Base-by-base conservation (phyloP, 1,139 yeast species). In the Pichia sp. region DNA sequence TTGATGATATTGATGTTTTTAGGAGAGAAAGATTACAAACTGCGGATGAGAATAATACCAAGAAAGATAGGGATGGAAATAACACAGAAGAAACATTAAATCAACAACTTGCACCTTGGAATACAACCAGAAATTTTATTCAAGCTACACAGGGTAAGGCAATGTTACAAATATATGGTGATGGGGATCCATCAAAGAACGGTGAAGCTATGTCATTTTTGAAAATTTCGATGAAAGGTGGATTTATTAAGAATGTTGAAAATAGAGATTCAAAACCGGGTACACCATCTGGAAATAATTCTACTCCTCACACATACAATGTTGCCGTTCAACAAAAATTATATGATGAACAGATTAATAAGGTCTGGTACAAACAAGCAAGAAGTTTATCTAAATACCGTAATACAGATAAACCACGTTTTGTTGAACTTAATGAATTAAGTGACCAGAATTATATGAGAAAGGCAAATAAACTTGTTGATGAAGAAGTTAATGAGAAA, bases 131-230 rank as follows among this genome's bases (percentile, higher is more conserved):
- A 47, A 93, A 91, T 60, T 93, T 93, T 56, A 78, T 89, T 46
- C 84, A 80, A 58, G 94, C 98, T 6, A 89, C 95, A 26, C 97
- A 89, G 58, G 93, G 96, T 42, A 89, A 94, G 55, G 93, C 96
- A 1, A 91, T 91, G 97, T 70, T 93, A 35, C 96, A 89, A 57
- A 74, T 93, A 31, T 88, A 87, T 57, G 96, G 96, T n/a, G 93
- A 83, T 47, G 98, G 97, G 38, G 98, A 91, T 60, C 95, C 96
- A 3, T 80, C 95, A 1, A 96, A 95, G 26, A 78, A 85, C 48
- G 94, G 95, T 1, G 83, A 86, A 49, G 95, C 93, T 0, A 84
- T 84, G 52, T 86, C 95, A n/a, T 84, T 89, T 53, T 69, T 89
- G 51, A 74, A 89, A 49, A 86, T 96, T 0, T 86, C 97, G 0